Evolutionary conservation across 2,329 filamentous ascomycete genomes (phyloP).

Genomic region (Ophiostoma piceae): DNA sequence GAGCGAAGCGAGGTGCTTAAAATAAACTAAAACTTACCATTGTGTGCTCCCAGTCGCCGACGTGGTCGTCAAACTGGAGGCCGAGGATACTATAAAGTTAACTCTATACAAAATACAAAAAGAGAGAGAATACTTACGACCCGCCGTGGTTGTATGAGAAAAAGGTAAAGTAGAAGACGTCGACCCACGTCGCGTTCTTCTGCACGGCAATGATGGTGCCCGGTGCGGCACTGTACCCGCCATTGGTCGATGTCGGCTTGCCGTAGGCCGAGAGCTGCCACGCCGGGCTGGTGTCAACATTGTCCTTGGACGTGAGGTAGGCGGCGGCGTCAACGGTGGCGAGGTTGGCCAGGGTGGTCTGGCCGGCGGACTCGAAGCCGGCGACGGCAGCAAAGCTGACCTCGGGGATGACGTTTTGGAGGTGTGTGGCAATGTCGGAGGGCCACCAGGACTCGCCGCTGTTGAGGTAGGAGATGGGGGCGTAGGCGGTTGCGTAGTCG

Average conservation of each 20-base stretch:
- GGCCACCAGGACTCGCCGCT: slow-evolving; percentile 28
- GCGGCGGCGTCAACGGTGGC: slow-evolving; percentile 20
- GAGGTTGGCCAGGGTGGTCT: slow-evolving; percentile 26
- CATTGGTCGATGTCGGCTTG: slow-evolving; percentile 18
- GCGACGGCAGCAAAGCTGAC: slow-evolving; percentile 19
- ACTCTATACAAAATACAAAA: background rate
- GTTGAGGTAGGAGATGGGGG: slow-evolving; percentile 27
- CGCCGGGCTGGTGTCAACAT: slow-evolving; percentile 22
- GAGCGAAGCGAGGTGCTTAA: background rate
- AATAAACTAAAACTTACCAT: slow-evolving; percentile 25
- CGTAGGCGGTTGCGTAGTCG: slow-evolving; percentile 27
- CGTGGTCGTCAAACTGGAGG: slow-evolving; percentile 29
- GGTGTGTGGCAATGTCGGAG: slow-evolving; percentile 28
- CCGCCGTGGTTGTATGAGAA: slow-evolving; percentile 29
- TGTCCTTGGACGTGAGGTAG: slow-evolving; percentile 27
- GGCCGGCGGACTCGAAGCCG: slow-evolving; percentile 21
- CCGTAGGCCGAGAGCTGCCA: slow-evolving; percentile 28
- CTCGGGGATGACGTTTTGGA: slow-evolving; percentile 27
- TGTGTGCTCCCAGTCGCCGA: slow-evolving; percentile 31
- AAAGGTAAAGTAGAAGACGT: slow-evolving; percentile 29
- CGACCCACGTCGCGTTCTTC: slow-evolving; percentile 28
- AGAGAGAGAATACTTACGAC: slow-evolving; percentile 17
- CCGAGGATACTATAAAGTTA: slow-evolving; percentile 24
- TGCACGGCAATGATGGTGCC: slow-evolving; percentile 28
- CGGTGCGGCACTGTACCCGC: slow-evolving; percentile 27